Percentiles rank a stretch among this genome's conserved stretches.
Evolutionary conservation across 2,329 filamentous ascomycete genomes (phyloP).

Genomic region (Elsinoe australis): DNA sequence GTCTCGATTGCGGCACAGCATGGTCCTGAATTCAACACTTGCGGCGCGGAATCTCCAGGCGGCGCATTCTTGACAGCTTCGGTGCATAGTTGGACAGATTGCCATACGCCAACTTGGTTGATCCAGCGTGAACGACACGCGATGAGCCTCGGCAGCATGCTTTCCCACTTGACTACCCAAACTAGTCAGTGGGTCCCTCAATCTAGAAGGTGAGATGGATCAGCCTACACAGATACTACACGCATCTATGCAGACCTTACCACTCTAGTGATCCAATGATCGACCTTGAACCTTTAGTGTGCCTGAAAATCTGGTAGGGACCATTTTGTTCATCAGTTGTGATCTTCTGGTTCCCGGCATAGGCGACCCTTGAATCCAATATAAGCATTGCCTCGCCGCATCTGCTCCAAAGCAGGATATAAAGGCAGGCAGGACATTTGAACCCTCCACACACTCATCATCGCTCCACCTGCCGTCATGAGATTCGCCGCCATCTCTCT

Average conservation of each 20-base stretch:
- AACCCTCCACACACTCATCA: too few species aligned
- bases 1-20: too few species aligned
- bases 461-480: neutral
- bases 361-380: neutral
- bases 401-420: neutral
- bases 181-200: neutral
- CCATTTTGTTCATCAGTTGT: neutral
- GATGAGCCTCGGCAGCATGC: conserved; percentile 2
- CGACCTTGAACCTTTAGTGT: conserved; percentile 3
- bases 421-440: too few species aligned
- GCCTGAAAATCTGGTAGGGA: neutral
- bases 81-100: neutral
- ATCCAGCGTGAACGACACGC: too few species aligned
- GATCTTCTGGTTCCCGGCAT: neutral
- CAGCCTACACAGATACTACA: neutral
- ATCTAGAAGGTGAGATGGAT: conserved; percentile 4
- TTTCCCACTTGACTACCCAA: neutral
- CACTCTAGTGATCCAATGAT: conserved; percentile 7
- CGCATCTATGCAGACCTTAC: conserved; percentile 1
- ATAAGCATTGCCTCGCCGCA: neutral
- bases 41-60: too few species aligned
- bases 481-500: neutral
- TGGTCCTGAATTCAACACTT: too few species aligned
- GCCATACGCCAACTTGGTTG: too few species aligned
- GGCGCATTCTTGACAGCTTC: conserved; percentile 5